Evolutionary conservation across 441 rosid genomes (phyloP), one percentile per base, ranked within the genome.

Genomic region (Gossypium schwendimanii): DNA sequence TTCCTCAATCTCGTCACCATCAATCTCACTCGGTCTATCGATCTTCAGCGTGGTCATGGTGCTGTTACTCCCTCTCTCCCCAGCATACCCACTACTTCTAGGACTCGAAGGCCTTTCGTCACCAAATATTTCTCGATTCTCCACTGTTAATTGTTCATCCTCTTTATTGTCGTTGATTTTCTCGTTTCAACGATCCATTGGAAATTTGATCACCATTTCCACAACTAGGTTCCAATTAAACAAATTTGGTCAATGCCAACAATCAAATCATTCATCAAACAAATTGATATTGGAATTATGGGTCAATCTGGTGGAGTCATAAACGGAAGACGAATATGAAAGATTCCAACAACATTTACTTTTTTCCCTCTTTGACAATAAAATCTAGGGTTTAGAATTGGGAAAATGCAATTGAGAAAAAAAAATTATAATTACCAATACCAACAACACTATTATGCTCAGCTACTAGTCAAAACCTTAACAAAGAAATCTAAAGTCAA

Each of bases 71-170:
- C 95, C 97, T 86, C 96, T 88, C 84, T 87, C 98, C 21, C 93
- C 97, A 4, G 90, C 97, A 65, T 92, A 94, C 12, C 98, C 97
- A 44, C 97, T 92, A 70, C 97, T 94, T 54, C 91, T 88, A 18
- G 98, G 94, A 74, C 96, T 92, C 47, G 82, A 77, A 58, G 86
- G 89, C 61, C 81, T 86, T 18, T 84, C 93, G 70, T 84, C 84
- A 75, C 90, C 91, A 28, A 77, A 36, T 23, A 59, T 63, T 52
- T 54, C 72, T 49, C 72, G 15, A 75, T 80, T 33, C 71, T 70
- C 17, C 20, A 26, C 18, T 15, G 6, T 2, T 17, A 33, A 52
- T 33, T 47, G 28, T 52, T 20, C 4, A 5, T 31, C 59, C 1
- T 62, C 75, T 28, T 58, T 62, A 61, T 12, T 70, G 6, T 47